Conservation (phyloP, 495 filamentous ascomycete species). For the Podospora anserina region DNA sequence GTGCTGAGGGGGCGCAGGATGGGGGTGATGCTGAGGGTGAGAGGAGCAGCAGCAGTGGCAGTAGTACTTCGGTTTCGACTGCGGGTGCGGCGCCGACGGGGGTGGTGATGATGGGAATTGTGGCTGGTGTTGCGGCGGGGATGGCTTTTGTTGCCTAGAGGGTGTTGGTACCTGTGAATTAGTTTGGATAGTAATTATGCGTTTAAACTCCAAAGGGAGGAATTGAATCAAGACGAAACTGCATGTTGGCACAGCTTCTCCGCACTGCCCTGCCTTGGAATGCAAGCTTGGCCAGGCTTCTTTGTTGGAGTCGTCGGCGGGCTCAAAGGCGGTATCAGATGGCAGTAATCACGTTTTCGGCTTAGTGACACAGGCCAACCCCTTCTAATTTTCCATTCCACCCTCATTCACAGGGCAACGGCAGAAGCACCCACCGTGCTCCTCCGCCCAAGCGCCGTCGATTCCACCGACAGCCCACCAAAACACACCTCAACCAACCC, state of each 20-base stretch:
- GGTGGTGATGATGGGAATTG: slow-evolving; percentile 14
- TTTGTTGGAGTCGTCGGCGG: background rate
- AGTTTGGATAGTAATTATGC: background rate
- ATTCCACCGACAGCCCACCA: slow-evolving; percentile 11
- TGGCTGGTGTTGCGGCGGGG: slow-evolving; percentile 17
- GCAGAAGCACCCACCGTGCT: slow-evolving; percentile 12
- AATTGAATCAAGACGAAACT: background rate
- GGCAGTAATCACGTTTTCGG: slow-evolving; percentile 12
- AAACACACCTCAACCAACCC: background rate
- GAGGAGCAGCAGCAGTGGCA: background rate
- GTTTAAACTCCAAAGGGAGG: background rate
- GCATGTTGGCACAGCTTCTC: background rate
- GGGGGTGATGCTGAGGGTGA: background rate
- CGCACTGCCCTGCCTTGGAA: background rate
- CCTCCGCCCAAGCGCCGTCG: slow-evolving; percentile 9
- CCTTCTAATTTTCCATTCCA: slow-evolving; percentile 25
- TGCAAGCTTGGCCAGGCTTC: background rate
- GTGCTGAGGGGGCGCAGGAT: background rate
- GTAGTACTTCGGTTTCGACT: slow-evolving; percentile 9
- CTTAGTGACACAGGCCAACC: slow-evolving; percentile 30
- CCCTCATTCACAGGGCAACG: slow-evolving; percentile 32
- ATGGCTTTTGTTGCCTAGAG: slow-evolving; percentile 3
- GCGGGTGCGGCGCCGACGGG: slow-evolving; percentile 18
- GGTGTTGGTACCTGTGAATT: background rate
- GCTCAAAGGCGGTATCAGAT: background rate